A percentile compares a stretch with the other conserved stretches of the same genome.
Conservation (phyloP, 345 rosid genomes). For the Aquilaria malaccensis region DNA sequence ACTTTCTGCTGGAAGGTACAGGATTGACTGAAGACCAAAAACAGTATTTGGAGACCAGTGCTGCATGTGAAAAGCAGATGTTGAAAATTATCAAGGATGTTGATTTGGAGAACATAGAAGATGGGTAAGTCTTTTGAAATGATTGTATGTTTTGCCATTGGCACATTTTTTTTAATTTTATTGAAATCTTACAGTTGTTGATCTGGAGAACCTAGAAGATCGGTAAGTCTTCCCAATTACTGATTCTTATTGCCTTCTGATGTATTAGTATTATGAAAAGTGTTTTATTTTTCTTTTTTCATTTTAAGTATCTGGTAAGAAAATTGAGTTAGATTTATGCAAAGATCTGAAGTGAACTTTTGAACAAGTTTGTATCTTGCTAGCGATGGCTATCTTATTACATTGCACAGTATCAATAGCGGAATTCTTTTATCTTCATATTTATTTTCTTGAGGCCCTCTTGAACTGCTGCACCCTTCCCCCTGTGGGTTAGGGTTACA, state of each 20-base stretch:
- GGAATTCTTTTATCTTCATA: no score
- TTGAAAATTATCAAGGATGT: conserved; percentile 52
- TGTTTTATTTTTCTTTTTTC: no score
- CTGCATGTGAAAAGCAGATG: conserved; percentile 89
- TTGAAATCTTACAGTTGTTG: conserved; percentile 43
- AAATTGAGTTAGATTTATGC: no score
- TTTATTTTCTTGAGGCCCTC: no score
- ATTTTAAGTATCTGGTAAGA: no score
- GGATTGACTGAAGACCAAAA: conserved; percentile 75
- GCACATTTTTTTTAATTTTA: neutral
- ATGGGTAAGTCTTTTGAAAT: conserved; percentile 45
- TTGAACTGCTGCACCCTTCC: no score
- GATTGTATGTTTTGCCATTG: neutral
- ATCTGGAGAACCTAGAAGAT: conserved; percentile 65
- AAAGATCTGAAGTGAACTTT: no score
- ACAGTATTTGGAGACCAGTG: conserved; percentile 76
- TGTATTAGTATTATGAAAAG: no score
- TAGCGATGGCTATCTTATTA: no score
- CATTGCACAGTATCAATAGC: no score
- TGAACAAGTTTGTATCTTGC: no score
- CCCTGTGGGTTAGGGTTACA: no score
- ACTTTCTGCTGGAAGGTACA: conserved; percentile 68
- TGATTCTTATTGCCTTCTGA: conserved; percentile 1
- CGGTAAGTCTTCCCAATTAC: conserved; percentile 39
- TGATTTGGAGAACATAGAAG: conserved; percentile 67